Evolutionary conservation across 106 monocot genomes (phyloP), one percentile per base, ranked within the genome.

Genomic region (Apostasia shenzhenica): DNA sequence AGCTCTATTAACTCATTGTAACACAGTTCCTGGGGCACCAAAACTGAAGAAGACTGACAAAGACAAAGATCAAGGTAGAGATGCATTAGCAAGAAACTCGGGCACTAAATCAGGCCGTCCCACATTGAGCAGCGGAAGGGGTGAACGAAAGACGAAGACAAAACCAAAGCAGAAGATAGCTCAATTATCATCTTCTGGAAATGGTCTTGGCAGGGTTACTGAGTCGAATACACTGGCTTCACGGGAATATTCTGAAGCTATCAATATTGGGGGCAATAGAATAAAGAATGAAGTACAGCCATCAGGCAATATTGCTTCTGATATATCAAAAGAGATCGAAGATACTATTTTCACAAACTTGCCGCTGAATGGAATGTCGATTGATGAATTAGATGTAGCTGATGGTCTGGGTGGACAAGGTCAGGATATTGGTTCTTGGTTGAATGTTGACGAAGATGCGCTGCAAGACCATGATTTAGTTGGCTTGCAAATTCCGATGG

Each of bases 401-500:
- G 87, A 67, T 50, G 86, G 77, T 8, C 78, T 89, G 60, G 79
- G 76, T 41, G 85, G 77, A 4, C 81, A 92, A 54, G 89, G 80
- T 66, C 81, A 92, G 49, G 92, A 97, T 83, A 82, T 97, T 62
- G 78, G 76, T 67, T 81, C 91, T 12, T 97, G 97, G 97, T 68
- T 97, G 72, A 89, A 75, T 70, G 82, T 90, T 49, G 94, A 84
- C 53, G 87, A 92, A 14, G 92, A 89, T 40, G 66, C 68, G 40
- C 61, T 89, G 50, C 87, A 80, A 55, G 97, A 87, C 45, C 73
- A 72, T 67, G 97, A 92, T 77, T 69, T 89, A 49, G 87, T 89
- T 52, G 89, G 92, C 45, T 80, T 99, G 44, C 79, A 92, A 55
- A 92, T 99, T 66, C 97, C 97, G 13, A 87, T 87, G 86, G 97